A percentile compares a stretch with the other conserved stretches of the same genome.
phyloP scores from a whole-genome alignment of 805 yeast species.

The Hanseniaspora occidentalis region DNA sequence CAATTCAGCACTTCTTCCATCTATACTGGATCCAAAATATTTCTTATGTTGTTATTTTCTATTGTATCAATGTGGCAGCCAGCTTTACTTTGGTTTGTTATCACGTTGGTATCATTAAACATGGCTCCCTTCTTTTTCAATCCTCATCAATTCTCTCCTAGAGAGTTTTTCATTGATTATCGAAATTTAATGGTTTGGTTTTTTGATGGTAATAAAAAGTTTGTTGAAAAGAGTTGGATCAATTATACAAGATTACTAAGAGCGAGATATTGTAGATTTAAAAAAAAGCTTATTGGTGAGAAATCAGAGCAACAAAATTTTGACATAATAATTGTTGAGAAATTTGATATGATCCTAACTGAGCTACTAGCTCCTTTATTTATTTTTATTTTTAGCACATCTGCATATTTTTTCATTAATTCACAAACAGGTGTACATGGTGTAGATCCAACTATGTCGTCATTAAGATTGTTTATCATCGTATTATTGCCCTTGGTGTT shows the following conservation, averaged over 20 bases:
- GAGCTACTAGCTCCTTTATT: conserved; percentile 67
- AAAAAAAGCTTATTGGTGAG: conserved; percentile 57
- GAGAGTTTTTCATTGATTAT: conserved; percentile 62
- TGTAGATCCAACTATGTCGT: conserved; percentile 40
- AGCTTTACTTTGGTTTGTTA: conserved; percentile 63
- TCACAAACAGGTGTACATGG: conserved; percentile 70
- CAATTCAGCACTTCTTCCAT: conserved; percentile 67
- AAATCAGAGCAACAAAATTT: conserved; percentile 50
- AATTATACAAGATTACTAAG: conserved; percentile 62
- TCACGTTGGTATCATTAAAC: conserved; percentile 51
- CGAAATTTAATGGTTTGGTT: conserved; percentile 59
- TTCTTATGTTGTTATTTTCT: conserved; percentile 62
- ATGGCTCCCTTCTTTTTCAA: conserved; percentile 65
- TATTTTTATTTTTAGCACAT: conserved; percentile 53
- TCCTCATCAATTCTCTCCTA: conserved; percentile 63
- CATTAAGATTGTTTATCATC: conserved; percentile 47
- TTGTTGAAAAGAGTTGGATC: conserved; percentile 69
- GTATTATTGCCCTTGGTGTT: conserved; percentile 36
- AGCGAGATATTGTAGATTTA: conserved; percentile 86
- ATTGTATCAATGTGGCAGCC: conserved; percentile 74
- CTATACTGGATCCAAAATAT: conserved; percentile 60
- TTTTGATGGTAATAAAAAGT: conserved; percentile 60
- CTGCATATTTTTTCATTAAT: conserved; percentile 71
- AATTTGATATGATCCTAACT: conserved; percentile 64
- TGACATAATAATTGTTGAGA: conserved; percentile 63